Conservation (phyloP, 2,329 filamentous ascomycete genomes). For the Pseudopithomyces maydicus region DNA sequence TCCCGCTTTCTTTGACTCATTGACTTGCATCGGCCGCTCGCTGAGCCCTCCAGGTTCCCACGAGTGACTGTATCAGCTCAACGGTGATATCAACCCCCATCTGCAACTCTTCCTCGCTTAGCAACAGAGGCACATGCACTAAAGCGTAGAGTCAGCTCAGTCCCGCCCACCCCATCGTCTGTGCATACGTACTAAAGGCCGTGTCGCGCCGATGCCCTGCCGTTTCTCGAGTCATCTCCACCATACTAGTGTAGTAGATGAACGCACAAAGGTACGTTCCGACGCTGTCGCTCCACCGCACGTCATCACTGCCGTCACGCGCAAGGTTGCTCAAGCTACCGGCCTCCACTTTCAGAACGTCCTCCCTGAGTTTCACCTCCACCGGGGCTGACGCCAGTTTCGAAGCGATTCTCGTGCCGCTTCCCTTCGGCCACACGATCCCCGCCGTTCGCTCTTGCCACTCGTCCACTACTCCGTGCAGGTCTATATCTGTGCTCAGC, state of each 20-base stretch:
- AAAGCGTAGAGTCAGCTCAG: too few relatives aligned
- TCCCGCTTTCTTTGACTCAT: neutral
- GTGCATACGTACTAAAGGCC: conserved; percentile 31
- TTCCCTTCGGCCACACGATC: conserved; percentile 8
- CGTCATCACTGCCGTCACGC: conserved; percentile 30
- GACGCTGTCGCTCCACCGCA: conserved; percentile 43
- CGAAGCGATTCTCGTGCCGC: neutral
- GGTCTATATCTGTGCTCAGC: conserved; percentile 25
- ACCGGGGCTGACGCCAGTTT: neutral
- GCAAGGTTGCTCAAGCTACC: neutral
- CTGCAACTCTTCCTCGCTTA: conserved; percentile 33
- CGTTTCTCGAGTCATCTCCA: conserved; percentile 13
- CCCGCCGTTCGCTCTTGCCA: conserved; percentile 18
- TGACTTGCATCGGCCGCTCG: conserved; percentile 21
- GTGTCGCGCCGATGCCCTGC: conserved; percentile 27
- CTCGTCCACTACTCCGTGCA: conserved; percentile 13
- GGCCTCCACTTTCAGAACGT: neutral
- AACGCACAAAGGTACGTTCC: conserved; percentile 50
- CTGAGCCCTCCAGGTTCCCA: conserved; percentile 47
- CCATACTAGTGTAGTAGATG: conserved; percentile 47
- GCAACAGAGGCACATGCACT: conserved; percentile 47
- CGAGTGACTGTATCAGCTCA: conserved; percentile 41
- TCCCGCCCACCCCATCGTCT: too few relatives aligned
- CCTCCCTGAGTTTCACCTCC: neutral
- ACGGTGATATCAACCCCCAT: conserved; percentile 32